A percentile compares a stretch with the other conserved stretches of the same genome.
phyloP scores from a whole-genome alignment of 768 basidiomycete genomes.

The Serendipita sp. region DNA sequence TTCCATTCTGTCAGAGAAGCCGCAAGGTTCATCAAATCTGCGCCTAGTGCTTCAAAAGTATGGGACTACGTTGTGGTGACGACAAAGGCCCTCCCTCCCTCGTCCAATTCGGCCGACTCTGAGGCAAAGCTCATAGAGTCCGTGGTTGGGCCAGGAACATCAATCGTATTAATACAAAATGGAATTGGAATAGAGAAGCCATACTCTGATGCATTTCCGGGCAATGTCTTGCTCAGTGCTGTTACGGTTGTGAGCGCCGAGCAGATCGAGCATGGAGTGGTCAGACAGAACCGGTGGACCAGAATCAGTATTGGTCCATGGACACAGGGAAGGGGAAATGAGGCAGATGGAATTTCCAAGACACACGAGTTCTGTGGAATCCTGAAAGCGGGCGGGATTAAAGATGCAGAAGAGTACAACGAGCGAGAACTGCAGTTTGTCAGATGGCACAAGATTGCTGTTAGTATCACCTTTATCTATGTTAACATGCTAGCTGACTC shows the following conservation, averaged over 20 bases:
- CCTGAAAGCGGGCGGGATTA: conserved; percentile 17
- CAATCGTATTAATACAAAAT: conserved; percentile 21
- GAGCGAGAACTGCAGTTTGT: conserved; percentile 18
- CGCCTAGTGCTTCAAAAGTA: neutral
- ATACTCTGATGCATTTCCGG: conserved; percentile 16
- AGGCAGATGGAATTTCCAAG: conserved; percentile 8
- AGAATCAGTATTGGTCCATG: conserved; percentile 19
- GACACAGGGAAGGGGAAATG: conserved; percentile 8
- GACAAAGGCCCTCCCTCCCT: conserved; percentile 18
- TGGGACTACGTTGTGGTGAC: conserved; percentile 21
- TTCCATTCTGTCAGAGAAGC: conserved; percentile 17
- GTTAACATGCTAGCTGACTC: neutral
- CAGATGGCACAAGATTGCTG: conserved; percentile 21
- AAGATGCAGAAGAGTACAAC: conserved; percentile 17
- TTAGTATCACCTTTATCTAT: conserved; percentile 7
- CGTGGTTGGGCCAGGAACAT: conserved; percentile 10
- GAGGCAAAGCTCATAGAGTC: conserved; percentile 10
- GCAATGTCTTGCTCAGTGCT: conserved; percentile 16
- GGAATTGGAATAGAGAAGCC: conserved; percentile 20
- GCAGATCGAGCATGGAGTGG: conserved; percentile 16
- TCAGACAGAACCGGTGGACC: conserved; percentile 21
- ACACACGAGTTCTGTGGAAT: conserved; percentile 13
- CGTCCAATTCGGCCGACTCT: conserved; percentile 17
- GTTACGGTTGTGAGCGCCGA: conserved; percentile 20
- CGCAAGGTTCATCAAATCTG: neutral